Evolutionary conservation across 2,329 filamentous ascomycete species (phyloP).

Genomic region (Tolypocladium tropicale): DNA sequence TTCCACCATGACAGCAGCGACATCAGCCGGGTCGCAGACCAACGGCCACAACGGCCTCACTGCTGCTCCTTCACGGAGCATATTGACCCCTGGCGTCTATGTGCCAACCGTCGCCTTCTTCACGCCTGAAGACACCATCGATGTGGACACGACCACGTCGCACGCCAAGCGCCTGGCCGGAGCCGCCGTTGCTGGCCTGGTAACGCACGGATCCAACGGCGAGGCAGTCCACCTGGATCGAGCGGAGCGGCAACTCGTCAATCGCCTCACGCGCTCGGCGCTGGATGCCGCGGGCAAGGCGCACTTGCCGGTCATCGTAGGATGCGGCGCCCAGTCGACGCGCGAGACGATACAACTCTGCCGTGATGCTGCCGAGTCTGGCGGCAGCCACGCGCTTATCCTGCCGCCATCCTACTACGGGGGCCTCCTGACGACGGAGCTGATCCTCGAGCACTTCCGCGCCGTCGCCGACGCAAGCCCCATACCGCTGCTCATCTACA

Average conservation of each 20-base stretch:
- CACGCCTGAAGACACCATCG: slow-evolving; percentile 41
- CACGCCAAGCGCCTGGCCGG: slow-evolving; percentile 50
- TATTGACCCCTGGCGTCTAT: slow-evolving; percentile 36
- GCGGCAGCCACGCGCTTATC: slow-evolving; percentile 57
- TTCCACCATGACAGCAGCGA: slow-evolving; percentile 6
- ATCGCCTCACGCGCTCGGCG: slow-evolving; percentile 48
- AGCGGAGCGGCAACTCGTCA: slow-evolving; percentile 54
- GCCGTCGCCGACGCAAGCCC: slow-evolving; percentile 48
- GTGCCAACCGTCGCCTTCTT: slow-evolving; percentile 57
- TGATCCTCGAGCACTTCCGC: slow-evolving; percentile 50
- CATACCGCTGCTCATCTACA: slow-evolving; percentile 52
- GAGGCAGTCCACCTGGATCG: slow-evolving; percentile 61
- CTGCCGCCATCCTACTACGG: slow-evolving; percentile 63
- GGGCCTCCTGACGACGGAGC: slow-evolving; percentile 44
- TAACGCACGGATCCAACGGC: slow-evolving; percentile 63
- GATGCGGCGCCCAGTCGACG: slow-evolving; percentile 57
- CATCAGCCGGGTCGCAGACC: neutral
- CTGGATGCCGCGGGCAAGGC: slow-evolving; percentile 45
- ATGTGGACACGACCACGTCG: slow-evolving; percentile 37
- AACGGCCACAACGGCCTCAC: neutral
- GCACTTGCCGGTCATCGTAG: slow-evolving; percentile 55
- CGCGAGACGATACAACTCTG: slow-evolving; percentile 57
- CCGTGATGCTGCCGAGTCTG: slow-evolving; percentile 50
- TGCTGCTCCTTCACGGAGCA: neutral
- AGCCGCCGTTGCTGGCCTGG: slow-evolving; percentile 55